Conservation (phyloP, 2,329 filamentous ascomycete genomes). For the Bipolaris cookei region DNA sequence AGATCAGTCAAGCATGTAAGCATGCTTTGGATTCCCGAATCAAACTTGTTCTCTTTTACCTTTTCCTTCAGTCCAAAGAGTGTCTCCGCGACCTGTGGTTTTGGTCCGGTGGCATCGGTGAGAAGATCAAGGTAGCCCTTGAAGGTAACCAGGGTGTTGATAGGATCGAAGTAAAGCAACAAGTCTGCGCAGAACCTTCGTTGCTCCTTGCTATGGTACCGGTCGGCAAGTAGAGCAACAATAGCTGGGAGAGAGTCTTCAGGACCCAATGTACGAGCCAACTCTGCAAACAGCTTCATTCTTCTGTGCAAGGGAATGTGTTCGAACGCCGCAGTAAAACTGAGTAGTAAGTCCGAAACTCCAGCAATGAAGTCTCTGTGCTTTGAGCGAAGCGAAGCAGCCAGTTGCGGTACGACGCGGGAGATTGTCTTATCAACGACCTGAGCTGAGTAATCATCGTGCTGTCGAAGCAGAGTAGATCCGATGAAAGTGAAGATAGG, state of each 20-base stretch:
- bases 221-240: conserved; percentile 87
- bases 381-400: conserved; percentile 78
- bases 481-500: conserved; percentile 99
- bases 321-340: conserved; percentile 95
- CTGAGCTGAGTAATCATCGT: conserved; percentile 95
- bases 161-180: conserved; percentile 72
- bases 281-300: conserved; percentile 79
- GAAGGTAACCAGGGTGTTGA: conserved; percentile 75
- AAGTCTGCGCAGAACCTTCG: conserved; percentile 77
- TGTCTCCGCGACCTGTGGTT: conserved; percentile 73
- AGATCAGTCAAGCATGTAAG: conserved; percentile 50
- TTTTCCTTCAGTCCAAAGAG: conserved; percentile 68
- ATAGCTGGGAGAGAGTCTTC: conserved; percentile 89
- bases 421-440: conserved; percentile 94
- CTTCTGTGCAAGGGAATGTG: conserved; percentile 90
- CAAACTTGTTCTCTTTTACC: conserved; percentile 47
- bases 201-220: conserved; percentile 79
- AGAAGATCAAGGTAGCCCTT: conserved; percentile 78
- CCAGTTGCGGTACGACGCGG: conserved; percentile 89
- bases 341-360: conserved; percentile 87
- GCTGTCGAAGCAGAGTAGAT: conserved; percentile 85
- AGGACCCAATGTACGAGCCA: conserved; percentile 83
- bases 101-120: conserved; percentile 75
- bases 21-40: conserved; percentile 47
- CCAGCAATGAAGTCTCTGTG: conserved; percentile 81